Evolutionary conservation across 2,329 filamentous ascomycete genomes (phyloP).

Genomic region (Trichoderma brevicompactum): DNA sequence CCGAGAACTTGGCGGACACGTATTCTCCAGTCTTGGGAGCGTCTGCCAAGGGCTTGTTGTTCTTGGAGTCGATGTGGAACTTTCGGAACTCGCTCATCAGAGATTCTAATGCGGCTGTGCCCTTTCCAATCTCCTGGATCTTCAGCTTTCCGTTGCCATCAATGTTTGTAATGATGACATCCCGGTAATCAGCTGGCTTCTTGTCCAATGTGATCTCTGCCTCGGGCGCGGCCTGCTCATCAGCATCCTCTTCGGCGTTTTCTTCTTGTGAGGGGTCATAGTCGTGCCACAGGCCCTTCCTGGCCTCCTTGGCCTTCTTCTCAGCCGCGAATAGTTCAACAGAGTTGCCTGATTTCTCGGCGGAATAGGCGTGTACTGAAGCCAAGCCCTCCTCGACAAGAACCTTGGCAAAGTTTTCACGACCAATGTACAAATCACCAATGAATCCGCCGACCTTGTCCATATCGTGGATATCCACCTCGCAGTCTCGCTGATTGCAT

Average conservation of each 20-base stretch:
- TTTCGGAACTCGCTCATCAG: conserved; percentile 90
- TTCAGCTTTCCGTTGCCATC: conserved; percentile 83
- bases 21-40: conserved; percentile 89
- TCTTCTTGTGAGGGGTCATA: conserved; percentile 90
- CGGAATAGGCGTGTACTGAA: conserved; percentile 90
- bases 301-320: conserved; percentile 82
- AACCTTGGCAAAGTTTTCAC: conserved; percentile 92
- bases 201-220: conserved; percentile 62
- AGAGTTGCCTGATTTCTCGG: conserved; percentile 90
- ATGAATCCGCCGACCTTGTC: conserved; percentile 99
- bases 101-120: conserved; percentile 81
- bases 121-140: conserved; percentile 86
- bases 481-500: conserved; percentile 91
- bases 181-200: conserved; percentile 82
- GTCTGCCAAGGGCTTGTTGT: conserved; percentile 72
- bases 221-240: conserved; percentile 57
- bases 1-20: conserved; percentile 88
- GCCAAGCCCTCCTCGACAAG: conserved; percentile 94
- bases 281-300: conserved; percentile 89
- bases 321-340: conserved; percentile 87
- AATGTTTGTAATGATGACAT: conserved; percentile 90
- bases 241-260: conserved; percentile 57
- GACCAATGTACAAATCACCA: conserved; percentile 88
- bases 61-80: conserved; percentile 85
- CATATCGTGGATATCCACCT: conserved; percentile 91